Evolutionary conservation across 129 eudicot genomes (phyloP).

Genomic region (Lonicera japonica): DNA sequence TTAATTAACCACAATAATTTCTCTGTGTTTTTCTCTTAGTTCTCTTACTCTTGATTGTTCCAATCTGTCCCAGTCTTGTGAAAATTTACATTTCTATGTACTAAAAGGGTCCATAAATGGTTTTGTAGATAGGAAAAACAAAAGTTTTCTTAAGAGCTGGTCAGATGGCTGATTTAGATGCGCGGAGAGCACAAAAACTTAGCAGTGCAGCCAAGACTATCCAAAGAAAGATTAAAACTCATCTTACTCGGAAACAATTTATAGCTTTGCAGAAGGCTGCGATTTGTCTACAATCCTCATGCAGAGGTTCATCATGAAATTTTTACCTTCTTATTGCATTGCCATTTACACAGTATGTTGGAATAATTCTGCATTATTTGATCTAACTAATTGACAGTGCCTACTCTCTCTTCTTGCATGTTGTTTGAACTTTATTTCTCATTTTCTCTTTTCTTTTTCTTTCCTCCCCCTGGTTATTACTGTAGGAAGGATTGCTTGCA

Average conservation of each 20-base stretch:
- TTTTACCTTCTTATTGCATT: constrained; percentile 12
- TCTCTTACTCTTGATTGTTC: too few species aligned
- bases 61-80: too few species aligned
- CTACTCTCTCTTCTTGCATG: neutral
- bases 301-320: constrained; percentile 54
- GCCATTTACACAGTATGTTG: neutral
- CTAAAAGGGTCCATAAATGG: constrained; percentile 4
- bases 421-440: constrained; percentile 7
- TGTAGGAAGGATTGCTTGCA: constrained; percentile 62
- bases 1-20: too few species aligned
- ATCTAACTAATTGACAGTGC: too few species aligned
- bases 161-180: constrained; percentile 98
- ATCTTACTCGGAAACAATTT: constrained; percentile 57
- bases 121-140: constrained; percentile 80
- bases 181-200: constrained; percentile 72
- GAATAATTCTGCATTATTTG: neutral
- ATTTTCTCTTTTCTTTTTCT: constrained; percentile 5
- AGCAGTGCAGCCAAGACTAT: constrained; percentile 59
- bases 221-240: constrained; percentile 64
- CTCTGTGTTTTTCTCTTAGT: too few species aligned
- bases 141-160: constrained; percentile 95
- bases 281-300: constrained; percentile 54
- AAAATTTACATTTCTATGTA: too few species aligned
- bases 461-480: constrained; percentile 10
- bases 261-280: constrained; percentile 62